Evolutionary conservation across 192 early-diverging fungal genomes (phyloP).

Genomic region (Coemansia sp.): DNA sequence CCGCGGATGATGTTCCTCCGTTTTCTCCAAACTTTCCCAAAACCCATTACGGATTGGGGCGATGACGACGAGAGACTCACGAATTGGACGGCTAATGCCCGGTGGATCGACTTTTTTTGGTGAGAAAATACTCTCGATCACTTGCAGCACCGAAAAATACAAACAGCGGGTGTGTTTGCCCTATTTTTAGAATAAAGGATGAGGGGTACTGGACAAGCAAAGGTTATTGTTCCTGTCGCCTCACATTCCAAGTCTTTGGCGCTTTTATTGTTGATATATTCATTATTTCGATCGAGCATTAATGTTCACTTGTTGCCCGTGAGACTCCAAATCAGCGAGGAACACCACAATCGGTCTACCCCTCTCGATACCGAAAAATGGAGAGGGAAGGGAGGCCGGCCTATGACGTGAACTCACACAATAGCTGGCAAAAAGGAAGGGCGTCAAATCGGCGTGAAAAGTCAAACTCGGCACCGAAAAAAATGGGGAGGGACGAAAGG

Average conservation of each 20-base stretch:
- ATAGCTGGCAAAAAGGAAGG: no score
- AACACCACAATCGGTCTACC: neutral
- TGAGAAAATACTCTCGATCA: neutral
- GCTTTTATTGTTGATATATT: no score
- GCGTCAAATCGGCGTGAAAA: neutral
- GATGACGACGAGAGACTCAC: neutral
- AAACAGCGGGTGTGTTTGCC: conserved; percentile 1
- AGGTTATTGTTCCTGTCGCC: no score
- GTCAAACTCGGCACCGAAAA: neutral
- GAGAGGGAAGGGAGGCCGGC: no score
- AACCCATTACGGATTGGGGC: neutral
- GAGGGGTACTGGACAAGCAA: no score
- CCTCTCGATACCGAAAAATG: neutral
- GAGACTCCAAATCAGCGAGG: neutral
- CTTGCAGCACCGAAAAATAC: neutral
- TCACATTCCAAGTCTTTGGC: no score
- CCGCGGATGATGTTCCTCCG: neutral
- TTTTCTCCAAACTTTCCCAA: neutral
- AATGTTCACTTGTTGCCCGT: neutral
- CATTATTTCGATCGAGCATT: neutral
- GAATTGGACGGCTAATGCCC: neutral
- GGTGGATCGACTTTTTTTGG: neutral
- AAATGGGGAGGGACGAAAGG: neutral
- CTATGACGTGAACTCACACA: no score
- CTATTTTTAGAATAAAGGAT: neutral